Evolutionary conservation across 2,329 filamentous ascomycete species (phyloP), one percentile per base, ranked within the genome.

Genomic region (Pseudocercospora macadamiae): DNA sequence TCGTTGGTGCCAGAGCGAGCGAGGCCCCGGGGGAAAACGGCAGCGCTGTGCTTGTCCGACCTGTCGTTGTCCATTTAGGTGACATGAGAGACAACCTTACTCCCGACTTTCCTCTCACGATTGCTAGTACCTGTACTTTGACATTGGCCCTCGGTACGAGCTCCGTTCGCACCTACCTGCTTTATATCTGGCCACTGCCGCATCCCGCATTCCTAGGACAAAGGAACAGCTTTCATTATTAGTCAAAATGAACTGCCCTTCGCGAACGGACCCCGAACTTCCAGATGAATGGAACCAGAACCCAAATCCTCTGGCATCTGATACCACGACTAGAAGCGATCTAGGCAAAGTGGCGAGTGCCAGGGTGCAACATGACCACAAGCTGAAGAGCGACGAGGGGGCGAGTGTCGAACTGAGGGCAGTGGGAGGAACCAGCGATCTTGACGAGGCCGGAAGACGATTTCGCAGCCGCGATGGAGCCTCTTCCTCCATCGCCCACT

Each of bases 181-280:
- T 37, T 37, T 16, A 10, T 37, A 21, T 25, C 28, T 18, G 30
- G 4, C 26, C 21, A 30, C 18, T 6, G 26, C 51, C 25, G 37
- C 36, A 19, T 25, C 44, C 18, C 8, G 37, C 37, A 42, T 26
- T 47, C 44, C 23, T n/a, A 37, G 23, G 14, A 34, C 51, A 34
- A 57, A 19, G 47, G 53, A 14, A 25, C 39, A 39, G 12, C 2
- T 21, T 23, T 12, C 44, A 25, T 47, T 25, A 18, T n/a, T n/a
- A n/a, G 44, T 48, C 55, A 57, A 37, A n/a, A 89, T 89, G 86
- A 88, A 88, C 68, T 87, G 85, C 70, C 85, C 86, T 57, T 87
- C 85, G 4, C 78, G 84, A 64, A 84, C 80, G 28, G 85, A 89
- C 60, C 75, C 76, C 9, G 79, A 84, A 57, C 76, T 79, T 26